A percentile compares a stretch with the other conserved stretches of the same genome.
Evolutionary conservation across 176 grass and related monocot species (phyloP).

Genomic region (Hordeum vulgare): DNA sequence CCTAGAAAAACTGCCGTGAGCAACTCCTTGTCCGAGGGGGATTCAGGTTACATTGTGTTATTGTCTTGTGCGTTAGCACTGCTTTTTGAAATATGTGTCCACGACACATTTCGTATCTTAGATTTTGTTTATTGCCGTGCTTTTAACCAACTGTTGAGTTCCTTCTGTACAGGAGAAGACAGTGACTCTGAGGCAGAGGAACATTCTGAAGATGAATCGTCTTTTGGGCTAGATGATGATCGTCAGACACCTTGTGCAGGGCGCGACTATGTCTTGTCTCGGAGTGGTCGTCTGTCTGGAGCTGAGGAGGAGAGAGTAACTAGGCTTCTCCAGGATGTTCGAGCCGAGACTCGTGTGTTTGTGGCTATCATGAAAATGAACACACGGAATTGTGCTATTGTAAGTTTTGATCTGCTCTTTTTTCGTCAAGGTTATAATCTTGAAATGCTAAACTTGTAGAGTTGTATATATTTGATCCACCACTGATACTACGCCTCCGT

Average conservation of each 20-base stretch:
- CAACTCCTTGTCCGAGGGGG: background rate
- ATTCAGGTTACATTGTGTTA: conserved; percentile 19
- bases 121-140: background rate
- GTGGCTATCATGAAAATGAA: background rate
- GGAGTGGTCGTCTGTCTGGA: background rate
- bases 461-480: background rate
- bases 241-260: background rate
- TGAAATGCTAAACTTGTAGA: background rate
- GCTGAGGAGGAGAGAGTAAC: background rate
- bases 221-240: background rate
- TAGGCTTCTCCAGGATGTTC: background rate
- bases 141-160: background rate
- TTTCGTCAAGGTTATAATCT: background rate
- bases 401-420: background rate
- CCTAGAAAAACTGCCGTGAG: background rate
- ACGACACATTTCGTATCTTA: background rate
- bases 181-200: background rate
- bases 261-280: conserved; percentile 1
- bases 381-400: background rate
- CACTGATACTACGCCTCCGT: background rate
- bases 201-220: background rate
- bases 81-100: background rate
- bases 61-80: background rate
- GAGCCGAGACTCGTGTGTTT: background rate
- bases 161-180: background rate